Base-by-base conservation (phyloP, 2,329 filamentous ascomycete genomes). In the Mariannaea elegans region DNA sequence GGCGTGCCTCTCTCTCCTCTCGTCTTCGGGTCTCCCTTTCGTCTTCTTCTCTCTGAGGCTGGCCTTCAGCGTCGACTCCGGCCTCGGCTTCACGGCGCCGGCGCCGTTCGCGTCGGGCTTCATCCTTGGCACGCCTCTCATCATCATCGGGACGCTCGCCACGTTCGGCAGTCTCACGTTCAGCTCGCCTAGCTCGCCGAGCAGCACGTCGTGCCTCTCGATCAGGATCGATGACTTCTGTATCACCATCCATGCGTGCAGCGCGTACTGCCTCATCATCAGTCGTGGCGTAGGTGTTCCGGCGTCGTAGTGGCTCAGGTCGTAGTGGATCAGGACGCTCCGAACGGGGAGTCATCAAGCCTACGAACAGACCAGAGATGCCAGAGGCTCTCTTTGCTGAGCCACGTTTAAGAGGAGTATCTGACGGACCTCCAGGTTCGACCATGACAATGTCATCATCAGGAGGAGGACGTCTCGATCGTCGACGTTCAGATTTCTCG, bases 191-290 rank as follows among this genome's bases (percentile, higher is more conserved):
- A 2, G 86, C 82, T 56, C 83, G 84, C n/a, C 89, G 86, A 56
- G 87, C 87, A 27, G 85, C 86, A 42, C 83, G 83, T 46, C 87
- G 84, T 19, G 84, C 86, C 72, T 91, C 89, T 23, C 82, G 79
- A 12, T 89, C 86, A 27, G 82, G 79, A 14, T 88, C 86, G 3
- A 83, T 78, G 57, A 80, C 77, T 7, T 77, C 73, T 9, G 73
- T 76, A 24, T 82, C 83, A 13, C 74, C 82, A 36, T 86, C 85
- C 38, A 74, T 77, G 57, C 81, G 82, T 7, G 76, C 79, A 36
- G 84, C 86, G 4, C 80, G 61, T 27, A 68, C 36, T 7, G 57
- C 76, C 55, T 85, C 84, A 16, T 84, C 83, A 39, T 86, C 84
- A 0, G 82, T 83, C 7, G 78, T 76, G 21, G 79, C 76, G 51